Evolutionary conservation across 768 basidiomycete species (phyloP), one percentile per base, ranked within the genome.

Genomic region (Serendipita indica): DNA sequence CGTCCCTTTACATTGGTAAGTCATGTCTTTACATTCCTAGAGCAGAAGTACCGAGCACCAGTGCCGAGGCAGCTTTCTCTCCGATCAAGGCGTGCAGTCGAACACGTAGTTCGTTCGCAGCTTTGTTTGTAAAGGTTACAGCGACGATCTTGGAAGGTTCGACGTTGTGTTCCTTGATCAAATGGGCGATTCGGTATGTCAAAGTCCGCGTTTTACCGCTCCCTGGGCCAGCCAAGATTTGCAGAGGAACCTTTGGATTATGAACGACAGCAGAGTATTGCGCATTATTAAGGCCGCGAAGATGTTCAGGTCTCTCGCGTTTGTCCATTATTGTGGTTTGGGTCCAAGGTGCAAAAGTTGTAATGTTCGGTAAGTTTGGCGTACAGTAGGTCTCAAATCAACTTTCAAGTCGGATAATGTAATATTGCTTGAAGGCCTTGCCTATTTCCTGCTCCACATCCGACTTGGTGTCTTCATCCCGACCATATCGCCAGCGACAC

Each of bases 41-140:
- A 43, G 61, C 58, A 32, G 63, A 69, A 60, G 65, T 63, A 67
- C 76, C 76, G 58, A 77, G 69, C 3, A 74, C 64, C 22, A 92
- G 72, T 35, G 74, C 70, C 10, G 72, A 69, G 0, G 81, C 82
- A 2, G 65, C 65, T 27, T 76, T 68, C 35, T 79, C 75, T 3
- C 89, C 89, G 33, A 94, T 75, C 2, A 91, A 69, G 61, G 76
- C 78, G 18, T 71, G 70, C 30, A 94, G 72, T 2, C 90, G 76
- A 56, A 79, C 75, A 57, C 79, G 76, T 88, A 92, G 90, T 72
- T 92, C 90, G 61, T 80, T 83, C 1, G 89, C 88, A 14, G 89
- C 89, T 69, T 89, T 89, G 72, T 90, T 90, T 7, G 89, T 91
- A 68, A 92, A 94, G 0, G 80, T 94, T 10, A 92, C 85, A 2